Conservation (phyloP, 108 stramenopile species). For the Nitzschia sp. region DNA sequence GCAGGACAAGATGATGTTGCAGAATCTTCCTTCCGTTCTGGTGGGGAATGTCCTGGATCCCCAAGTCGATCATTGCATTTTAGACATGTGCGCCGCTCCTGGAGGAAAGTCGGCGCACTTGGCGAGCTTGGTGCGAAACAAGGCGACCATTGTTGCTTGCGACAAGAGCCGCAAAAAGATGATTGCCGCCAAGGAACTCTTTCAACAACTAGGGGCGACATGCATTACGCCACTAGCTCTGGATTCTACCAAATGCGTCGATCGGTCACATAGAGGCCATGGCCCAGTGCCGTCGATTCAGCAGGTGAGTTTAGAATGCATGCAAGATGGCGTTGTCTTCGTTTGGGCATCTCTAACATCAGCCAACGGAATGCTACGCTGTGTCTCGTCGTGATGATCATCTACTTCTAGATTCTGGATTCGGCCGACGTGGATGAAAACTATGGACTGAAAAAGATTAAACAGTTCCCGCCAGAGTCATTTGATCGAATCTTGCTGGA, state of each 20-base stretch:
- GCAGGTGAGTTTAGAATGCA: conserved; percentile 23
- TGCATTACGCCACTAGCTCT: conserved; percentile 65
- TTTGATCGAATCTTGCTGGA: conserved; percentile 81
- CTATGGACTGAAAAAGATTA: conserved; percentile 49
- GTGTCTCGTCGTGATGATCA: no score
- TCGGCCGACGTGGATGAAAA: conserved; percentile 33
- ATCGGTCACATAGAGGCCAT: not conserved
- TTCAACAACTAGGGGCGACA: conserved; percentile 57
- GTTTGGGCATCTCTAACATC: not conserved
- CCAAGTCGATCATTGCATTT: conserved; percentile 71
- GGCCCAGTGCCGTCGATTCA: not conserved
- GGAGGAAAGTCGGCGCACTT: conserved; percentile 93
- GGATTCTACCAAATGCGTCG: conserved; percentile 67
- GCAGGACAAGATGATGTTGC: conserved; percentile 51
- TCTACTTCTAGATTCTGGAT: conserved; percentile 45
- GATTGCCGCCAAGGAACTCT: conserved; percentile 42
- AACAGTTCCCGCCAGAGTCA: conserved; percentile 60
- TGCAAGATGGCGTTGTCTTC: not conserved
- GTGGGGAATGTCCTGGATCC: conserved; percentile 84
- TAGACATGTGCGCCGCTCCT: conserved; percentile 93
- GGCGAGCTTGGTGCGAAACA: conserved; percentile 83
- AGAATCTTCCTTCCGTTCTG: conserved; percentile 76
- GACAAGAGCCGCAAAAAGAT: conserved; percentile 86
- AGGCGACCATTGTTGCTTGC: conserved; percentile 86
- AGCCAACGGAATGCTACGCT: no score